Evolutionary conservation across 345 rosid species (phyloP).

Genomic region (Xanthoceras sorbifolium): DNA sequence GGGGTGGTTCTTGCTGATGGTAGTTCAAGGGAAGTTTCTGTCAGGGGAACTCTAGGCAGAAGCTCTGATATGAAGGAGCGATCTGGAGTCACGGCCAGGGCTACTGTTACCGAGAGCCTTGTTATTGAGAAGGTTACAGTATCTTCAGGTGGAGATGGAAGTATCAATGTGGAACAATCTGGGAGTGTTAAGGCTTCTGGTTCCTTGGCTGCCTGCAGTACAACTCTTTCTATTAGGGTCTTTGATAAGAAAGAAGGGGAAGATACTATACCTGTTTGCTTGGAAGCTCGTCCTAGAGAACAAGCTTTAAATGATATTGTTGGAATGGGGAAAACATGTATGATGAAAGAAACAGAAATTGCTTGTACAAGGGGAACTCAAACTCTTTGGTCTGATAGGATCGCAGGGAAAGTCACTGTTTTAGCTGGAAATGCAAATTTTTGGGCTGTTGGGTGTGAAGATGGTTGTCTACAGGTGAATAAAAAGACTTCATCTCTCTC

Average conservation of each 20-base stretch:
- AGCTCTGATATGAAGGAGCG: constrained; percentile 70
- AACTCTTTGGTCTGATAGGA: constrained; percentile 90
- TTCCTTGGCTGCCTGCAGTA: constrained; percentile 32
- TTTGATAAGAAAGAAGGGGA: constrained; percentile 83
- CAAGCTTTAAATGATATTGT: constrained; percentile 72
- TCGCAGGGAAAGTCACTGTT: constrained; percentile 85
- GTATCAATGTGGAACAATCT: constrained; percentile 56
- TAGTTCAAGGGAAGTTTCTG: constrained; percentile 41
- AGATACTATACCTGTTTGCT: constrained; percentile 65
- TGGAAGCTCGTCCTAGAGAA: constrained; percentile 88
- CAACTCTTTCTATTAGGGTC: constrained; percentile 66
- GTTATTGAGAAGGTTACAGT: constrained; percentile 80
- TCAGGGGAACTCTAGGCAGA: constrained; percentile 47
- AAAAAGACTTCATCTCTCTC: neutral
- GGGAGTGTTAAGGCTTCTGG: constrained; percentile 58
- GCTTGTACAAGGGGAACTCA: constrained; percentile 69
- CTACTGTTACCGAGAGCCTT: constrained; percentile 72
- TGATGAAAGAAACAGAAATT: constrained; percentile 85
- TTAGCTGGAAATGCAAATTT: constrained; percentile 95
- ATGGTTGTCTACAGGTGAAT: constrained; percentile 90
- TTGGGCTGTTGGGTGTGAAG: constrained; percentile 99
- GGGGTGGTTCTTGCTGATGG: constrained; percentile 45
- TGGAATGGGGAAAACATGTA: constrained; percentile 63
- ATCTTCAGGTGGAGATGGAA: constrained; percentile 54
- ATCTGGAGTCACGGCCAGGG: constrained; percentile 74